These are phyloP conservation scores for Fusarium abutilonis DNA, from an alignment of 2,329 filamentous ascomycete species.

Conservation along the genomic window DNA sequence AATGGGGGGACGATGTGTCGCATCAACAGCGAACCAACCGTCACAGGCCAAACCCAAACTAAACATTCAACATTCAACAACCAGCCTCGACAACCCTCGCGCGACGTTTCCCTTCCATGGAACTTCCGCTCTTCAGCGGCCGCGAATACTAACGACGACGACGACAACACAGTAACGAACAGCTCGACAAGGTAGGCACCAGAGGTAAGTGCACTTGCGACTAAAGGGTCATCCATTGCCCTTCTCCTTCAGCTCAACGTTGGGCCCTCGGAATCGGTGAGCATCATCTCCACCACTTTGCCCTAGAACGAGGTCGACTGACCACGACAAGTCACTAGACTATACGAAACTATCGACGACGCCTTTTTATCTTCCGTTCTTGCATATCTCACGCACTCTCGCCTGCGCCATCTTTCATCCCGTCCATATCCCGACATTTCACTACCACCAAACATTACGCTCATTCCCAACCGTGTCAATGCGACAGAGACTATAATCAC, in stretches of 20 bases:
- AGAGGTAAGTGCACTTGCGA: conserved; percentile 33
- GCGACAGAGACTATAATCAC: conserved; percentile 30
- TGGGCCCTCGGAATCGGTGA: conserved; percentile 41
- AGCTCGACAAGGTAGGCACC: conserved; percentile 35
- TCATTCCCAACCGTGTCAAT: conserved; percentile 20
- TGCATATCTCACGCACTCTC: neutral
- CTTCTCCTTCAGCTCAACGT: conserved; percentile 27
- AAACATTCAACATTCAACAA: conserved; percentile 42
- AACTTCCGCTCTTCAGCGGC: conserved; percentile 45
- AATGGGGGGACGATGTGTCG: conserved; percentile 46
- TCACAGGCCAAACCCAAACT: conserved; percentile 41
- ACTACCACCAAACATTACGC: conserved; percentile 20
- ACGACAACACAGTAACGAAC: conserved; percentile 7
- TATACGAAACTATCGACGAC: conserved; percentile 1
- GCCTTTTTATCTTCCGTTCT: conserved; percentile 20
- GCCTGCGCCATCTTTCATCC: conserved; percentile 18
- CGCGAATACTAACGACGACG: conserved; percentile 41
- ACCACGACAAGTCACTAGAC: conserved; percentile 26
- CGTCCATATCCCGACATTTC: conserved; percentile 7
- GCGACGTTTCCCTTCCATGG: conserved; percentile 40
- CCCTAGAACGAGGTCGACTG: conserved; percentile 27
- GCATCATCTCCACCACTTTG: conserved; percentile 38
- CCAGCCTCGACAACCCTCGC: conserved; percentile 38
- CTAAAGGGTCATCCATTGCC: conserved; percentile 10
- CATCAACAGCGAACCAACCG: conserved; percentile 42